Conservation (phyloP, 2,329 filamentous ascomycete species). For the Fusarium graminum region DNA sequence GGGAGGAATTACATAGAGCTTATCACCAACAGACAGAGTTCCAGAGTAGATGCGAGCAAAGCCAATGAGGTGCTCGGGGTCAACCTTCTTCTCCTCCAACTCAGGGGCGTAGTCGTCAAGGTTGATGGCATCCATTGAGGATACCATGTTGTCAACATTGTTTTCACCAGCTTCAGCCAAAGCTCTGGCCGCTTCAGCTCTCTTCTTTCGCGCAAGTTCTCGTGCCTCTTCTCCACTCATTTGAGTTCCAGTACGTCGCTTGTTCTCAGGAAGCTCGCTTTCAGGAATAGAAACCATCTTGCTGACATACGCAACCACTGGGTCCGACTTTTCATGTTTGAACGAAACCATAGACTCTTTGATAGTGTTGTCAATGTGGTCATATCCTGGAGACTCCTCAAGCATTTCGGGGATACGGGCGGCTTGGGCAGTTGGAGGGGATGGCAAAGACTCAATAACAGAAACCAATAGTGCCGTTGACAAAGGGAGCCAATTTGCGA, state of each 20-base stretch:
- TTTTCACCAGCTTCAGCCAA: slow-evolving; percentile 70
- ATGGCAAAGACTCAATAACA: slow-evolving; percentile 91
- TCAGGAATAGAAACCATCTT: slow-evolving; percentile 98
- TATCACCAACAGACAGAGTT: slow-evolving; percentile 87
- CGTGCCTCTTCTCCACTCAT: slow-evolving; percentile 91
- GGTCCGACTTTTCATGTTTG: slow-evolving; percentile 75
- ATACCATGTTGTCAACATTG: slow-evolving; percentile 68
- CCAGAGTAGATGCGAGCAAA: slow-evolving; percentile 96
- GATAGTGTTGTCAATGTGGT: slow-evolving; percentile 75
- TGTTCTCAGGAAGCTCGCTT: slow-evolving; percentile 91
- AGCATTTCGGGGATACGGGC: slow-evolving; percentile 84
- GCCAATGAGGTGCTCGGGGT: slow-evolving; percentile 90
- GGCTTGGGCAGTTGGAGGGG: slow-evolving; percentile 83
- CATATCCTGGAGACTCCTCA: slow-evolving; percentile 80
- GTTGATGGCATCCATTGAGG: slow-evolving; percentile 71
- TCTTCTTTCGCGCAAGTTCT: slow-evolving; percentile 87
- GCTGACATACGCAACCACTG: slow-evolving; percentile 93
- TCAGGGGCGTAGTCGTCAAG: slow-evolving; percentile 66
- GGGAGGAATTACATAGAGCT: slow-evolving; percentile 89
- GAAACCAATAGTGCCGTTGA: slow-evolving; percentile 94
- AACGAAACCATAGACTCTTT: slow-evolving; percentile 87
- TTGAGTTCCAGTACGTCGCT: slow-evolving; percentile 71
- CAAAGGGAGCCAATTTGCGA: slow-evolving; percentile 89
- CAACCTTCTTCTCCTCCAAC: slow-evolving; percentile 69
- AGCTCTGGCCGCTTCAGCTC: slow-evolving; percentile 86